A percentile compares a stretch with the other conserved stretches of the same genome.
Evolutionary conservation across 164 flowering plant species (phyloP).

Genomic region (Sextonia rubra): DNA sequence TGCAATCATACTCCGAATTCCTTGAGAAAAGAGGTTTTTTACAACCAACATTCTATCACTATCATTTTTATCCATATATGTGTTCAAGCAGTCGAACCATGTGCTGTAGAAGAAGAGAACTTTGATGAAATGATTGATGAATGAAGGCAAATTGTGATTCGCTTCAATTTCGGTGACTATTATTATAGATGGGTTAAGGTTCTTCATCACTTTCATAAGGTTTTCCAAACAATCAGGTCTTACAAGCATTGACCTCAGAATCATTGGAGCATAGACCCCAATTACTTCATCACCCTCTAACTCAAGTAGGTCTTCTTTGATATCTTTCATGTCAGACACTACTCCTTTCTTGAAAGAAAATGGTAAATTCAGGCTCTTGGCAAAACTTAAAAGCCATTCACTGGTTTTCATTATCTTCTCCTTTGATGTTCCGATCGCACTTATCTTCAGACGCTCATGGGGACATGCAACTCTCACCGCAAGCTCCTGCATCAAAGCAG

Average conservation of each 20-base stretch:
- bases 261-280: conserved; percentile 23
- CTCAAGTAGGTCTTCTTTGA: conserved; percentile 34
- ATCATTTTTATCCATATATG: conserved; percentile 28
- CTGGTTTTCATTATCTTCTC: conserved; percentile 28
- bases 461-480: conserved; percentile 17
- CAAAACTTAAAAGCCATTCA: conserved; percentile 29
- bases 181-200: conserved; percentile 36
- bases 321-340: conserved; percentile 31
- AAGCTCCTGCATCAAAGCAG: conserved; percentile 49
- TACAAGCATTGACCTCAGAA: conserved; percentile 7
- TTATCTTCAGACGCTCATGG: conserved; percentile 43
- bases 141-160: conserved; percentile 41
- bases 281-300: conserved; percentile 36
- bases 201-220: conserved; percentile 36
- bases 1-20: conserved; percentile 39
- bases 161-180: conserved; percentile 43
- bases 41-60: conserved; percentile 24
- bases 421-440: conserved; percentile 28
- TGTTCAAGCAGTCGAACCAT: no score
- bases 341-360: conserved; percentile 26
- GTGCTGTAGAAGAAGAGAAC: conserved; percentile 31
- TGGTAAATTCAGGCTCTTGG: conserved; percentile 27
- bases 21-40: conserved; percentile 17
- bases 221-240: conserved; percentile 24
- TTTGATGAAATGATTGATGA: conserved; percentile 42